Percentiles rank a stretch among this genome's conserved stretches.
These are phyloP conservation scores for Saccharomyces hybrid DNA, from an alignment of 1,139 yeast species.

Conservation along the genomic window DNA sequence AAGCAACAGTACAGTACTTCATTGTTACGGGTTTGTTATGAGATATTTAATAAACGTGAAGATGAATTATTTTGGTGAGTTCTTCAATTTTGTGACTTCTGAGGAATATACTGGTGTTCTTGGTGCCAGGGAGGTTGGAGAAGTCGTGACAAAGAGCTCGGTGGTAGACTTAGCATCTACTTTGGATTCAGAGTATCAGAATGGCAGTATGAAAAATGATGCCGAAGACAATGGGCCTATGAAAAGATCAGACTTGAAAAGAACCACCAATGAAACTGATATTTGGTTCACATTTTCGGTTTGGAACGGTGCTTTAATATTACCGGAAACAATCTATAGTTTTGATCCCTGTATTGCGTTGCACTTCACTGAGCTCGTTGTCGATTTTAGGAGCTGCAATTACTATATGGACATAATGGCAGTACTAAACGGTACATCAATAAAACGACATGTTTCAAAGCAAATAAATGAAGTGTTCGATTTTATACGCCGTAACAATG, in stretches of 20 bases:
- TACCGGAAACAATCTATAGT: slow-evolving; percentile 70
- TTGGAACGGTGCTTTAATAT: slow-evolving; percentile 55
- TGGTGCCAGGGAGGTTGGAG: slow-evolving; percentile 10
- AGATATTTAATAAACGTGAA: slow-evolving; percentile 68
- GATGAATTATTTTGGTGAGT: slow-evolving; percentile 87
- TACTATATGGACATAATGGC: slow-evolving; percentile 83
- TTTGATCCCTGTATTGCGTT: slow-evolving; percentile 55
- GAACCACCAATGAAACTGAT: slow-evolving; percentile 68
- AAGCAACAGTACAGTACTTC: slow-evolving; percentile 60
- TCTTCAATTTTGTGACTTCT: slow-evolving; percentile 71
- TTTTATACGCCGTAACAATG: slow-evolving; percentile 14
- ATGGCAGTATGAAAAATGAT: slow-evolving; percentile 3
- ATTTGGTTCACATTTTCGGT: slow-evolving; percentile 65
- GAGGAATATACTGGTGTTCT: slow-evolving; percentile 55
- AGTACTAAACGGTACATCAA: slow-evolving; percentile 12
- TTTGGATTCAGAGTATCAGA: background rate
- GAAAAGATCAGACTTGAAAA: slow-evolving; percentile 32
- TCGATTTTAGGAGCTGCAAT: slow-evolving; percentile 76
- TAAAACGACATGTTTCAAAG: slow-evolving; percentile 34
- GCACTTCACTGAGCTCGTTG: slow-evolving; percentile 56
- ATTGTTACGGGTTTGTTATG: slow-evolving; percentile 71
- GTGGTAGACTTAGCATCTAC: background rate
- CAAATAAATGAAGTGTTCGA: slow-evolving; percentile 50
- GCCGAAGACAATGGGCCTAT: slow-evolving; percentile 7
- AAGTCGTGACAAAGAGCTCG: slow-evolving; percentile 1